Conservation (phyloP, 2,329 filamentous ascomycete genomes). For the Calonectria hawksworthii region DNA sequence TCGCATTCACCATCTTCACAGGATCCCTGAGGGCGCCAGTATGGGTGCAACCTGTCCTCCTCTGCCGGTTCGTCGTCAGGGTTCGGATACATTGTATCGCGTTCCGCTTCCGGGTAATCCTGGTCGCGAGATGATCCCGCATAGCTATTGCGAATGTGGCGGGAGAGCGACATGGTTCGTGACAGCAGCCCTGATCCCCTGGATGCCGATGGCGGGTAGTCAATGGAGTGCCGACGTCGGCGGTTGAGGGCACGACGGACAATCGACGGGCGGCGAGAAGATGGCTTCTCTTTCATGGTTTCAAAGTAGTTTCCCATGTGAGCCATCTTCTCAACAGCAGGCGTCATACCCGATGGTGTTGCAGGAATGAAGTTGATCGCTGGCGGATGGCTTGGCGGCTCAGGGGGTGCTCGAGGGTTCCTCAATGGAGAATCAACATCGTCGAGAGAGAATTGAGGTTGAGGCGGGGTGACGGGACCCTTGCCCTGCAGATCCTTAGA, state of each 20-base stretch:
- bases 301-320: constrained; percentile 69
- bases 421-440: constrained; percentile 73
- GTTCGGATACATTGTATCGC: constrained; percentile 55
- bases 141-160: constrained; percentile 51
- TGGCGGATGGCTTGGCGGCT: constrained; percentile 59
- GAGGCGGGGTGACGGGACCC: constrained; percentile 66
- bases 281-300: constrained; percentile 60
- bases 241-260: constrained; percentile 68
- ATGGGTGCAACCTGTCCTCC: constrained; percentile 69
- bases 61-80: constrained; percentile 64
- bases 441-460: constrained; percentile 62
- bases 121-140: constrained; percentile 45
- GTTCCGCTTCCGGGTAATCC: constrained; percentile 45
- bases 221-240: constrained; percentile 59
- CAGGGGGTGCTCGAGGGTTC: constrained; percentile 72
- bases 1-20: constrained; percentile 48
- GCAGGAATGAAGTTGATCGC: constrained; percentile 73
- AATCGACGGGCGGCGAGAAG: constrained; percentile 63
- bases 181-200: constrained; percentile 60
- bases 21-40: constrained; percentile 70
- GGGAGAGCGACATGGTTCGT: constrained; percentile 68
- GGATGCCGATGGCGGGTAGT: constrained; percentile 58
- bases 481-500: constrained; percentile 55
- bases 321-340: constrained; percentile 64
- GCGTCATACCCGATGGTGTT: constrained; percentile 72